These are phyloP conservation scores for Prunus kanzakura DNA, from an alignment of 306 rosid species.

Conservation along the genomic window DNA sequence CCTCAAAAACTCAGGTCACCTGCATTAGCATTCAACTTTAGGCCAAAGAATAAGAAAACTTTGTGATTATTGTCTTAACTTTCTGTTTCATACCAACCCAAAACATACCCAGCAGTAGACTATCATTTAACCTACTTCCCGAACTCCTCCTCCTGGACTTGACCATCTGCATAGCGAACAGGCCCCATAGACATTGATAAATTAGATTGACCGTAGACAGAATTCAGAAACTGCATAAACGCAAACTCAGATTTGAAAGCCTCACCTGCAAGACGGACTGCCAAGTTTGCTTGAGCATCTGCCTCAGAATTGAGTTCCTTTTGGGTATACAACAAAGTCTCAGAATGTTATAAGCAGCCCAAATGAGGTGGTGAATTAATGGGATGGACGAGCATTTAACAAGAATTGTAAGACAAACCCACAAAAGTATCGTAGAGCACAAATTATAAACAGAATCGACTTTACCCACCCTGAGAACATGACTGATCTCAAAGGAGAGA, in stretches of 20 bases:
- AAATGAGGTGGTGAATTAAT: background rate
- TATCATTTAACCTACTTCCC: slow-evolving; percentile 21
- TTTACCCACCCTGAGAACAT: slow-evolving; percentile 80
- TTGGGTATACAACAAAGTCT: slow-evolving; percentile 26
- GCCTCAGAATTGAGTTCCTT: slow-evolving; percentile 79
- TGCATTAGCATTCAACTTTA: background rate
- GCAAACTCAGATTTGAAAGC: slow-evolving; percentile 19
- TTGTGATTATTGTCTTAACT: background rate
- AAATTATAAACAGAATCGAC: slow-evolving; percentile 10
- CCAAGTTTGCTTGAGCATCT: slow-evolving; percentile 90
- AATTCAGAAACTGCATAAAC: background rate
- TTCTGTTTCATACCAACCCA: background rate
- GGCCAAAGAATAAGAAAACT: background rate
- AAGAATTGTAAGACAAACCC: background rate
- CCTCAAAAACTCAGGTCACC: background rate
- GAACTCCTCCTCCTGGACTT: slow-evolving; percentile 59
- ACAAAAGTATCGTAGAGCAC: background rate
- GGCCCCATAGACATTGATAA: slow-evolving; percentile 10
- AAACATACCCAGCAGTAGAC: slow-evolving; percentile 23
- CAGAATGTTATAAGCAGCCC: slow-evolving; percentile 16
- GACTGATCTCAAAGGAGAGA: slow-evolving; percentile 68
- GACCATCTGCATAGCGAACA: slow-evolving; percentile 59
- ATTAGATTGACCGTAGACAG: background rate
- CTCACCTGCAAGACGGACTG: slow-evolving; percentile 68
- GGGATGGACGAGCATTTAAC: background rate